These are phyloP conservation scores for Termitomyces sp. DNA, from an alignment of 768 basidiomycete species.

Conservation along the genomic window DNA sequence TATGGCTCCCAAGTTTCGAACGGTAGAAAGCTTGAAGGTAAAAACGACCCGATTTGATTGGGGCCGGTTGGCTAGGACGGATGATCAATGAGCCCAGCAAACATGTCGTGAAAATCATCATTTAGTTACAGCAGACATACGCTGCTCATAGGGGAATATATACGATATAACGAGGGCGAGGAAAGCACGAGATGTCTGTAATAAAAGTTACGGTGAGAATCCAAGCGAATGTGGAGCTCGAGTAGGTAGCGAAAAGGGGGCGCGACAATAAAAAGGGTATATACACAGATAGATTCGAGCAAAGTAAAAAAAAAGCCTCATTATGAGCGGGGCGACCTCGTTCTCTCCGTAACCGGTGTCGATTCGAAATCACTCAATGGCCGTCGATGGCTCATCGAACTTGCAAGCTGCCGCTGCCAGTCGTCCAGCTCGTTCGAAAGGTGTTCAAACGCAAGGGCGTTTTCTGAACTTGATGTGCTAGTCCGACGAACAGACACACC, in stretches of 20 bases:
- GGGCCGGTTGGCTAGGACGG: no score
- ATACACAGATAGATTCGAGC: slow-evolving; percentile 39
- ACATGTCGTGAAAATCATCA: slow-evolving; percentile 14
- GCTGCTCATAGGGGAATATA: slow-evolving; percentile 30
- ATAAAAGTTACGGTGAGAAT: slow-evolving; percentile 37
- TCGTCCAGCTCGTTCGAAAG: slow-evolving; percentile 80
- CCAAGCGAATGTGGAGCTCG: slow-evolving; percentile 51
- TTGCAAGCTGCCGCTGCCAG: slow-evolving; percentile 83
- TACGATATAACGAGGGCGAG: slow-evolving; percentile 25
- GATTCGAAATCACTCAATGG: slow-evolving; percentile 72
- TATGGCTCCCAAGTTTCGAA: no score
- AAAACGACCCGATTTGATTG: no score
- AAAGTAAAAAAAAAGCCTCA: slow-evolving; percentile 18
- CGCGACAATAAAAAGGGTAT: slow-evolving; percentile 40
- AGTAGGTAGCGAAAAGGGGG: slow-evolving; percentile 24
- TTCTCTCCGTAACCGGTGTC: slow-evolving; percentile 52
- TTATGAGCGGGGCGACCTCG: slow-evolving; percentile 56
- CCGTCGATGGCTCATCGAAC: slow-evolving; percentile 71
- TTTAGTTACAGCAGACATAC: slow-evolving; percentile 21
- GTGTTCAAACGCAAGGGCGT: slow-evolving; percentile 70
- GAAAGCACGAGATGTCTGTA: slow-evolving; percentile 24
- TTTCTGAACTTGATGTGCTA: slow-evolving; percentile 82
- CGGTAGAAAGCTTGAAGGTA: no score
- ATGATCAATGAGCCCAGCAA: no score
- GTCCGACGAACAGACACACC: slow-evolving; percentile 52